These are phyloP conservation scores for Candida vartiovaarae DNA, from an alignment of 805 yeast species.

Conservation along the genomic window DNA sequence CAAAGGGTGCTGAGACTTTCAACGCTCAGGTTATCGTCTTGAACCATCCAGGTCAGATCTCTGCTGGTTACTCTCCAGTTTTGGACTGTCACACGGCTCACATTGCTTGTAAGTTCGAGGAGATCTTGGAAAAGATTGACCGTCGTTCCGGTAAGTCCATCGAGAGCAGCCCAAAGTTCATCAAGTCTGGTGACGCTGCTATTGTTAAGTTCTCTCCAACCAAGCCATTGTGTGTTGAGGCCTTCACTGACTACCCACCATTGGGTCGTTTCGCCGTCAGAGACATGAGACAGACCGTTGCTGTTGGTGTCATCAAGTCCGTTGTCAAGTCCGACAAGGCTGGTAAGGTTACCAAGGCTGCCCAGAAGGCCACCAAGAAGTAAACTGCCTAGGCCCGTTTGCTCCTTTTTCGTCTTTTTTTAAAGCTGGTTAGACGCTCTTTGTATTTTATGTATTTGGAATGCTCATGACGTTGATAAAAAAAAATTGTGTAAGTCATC, in stretches of 20 bases:
- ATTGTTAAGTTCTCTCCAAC: conserved; percentile 84
- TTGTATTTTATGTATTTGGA: too few relatives aligned
- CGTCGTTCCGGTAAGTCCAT: conserved; percentile 91
- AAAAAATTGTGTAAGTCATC: too few relatives aligned
- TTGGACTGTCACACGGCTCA: conserved; percentile 92
- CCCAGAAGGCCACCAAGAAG: conserved; percentile 31
- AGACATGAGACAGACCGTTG: conserved; percentile 99
- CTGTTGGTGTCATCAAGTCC: conserved; percentile 71
- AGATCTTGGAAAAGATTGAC: conserved; percentile 80
- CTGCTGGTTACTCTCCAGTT: conserved; percentile 90
- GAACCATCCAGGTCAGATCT: conserved; percentile 93
- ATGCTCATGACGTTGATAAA: too few relatives aligned
- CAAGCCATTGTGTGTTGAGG: conserved; percentile 52
- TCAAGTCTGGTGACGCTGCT: conserved; percentile 26
- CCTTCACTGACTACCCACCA: conserved; percentile 95
- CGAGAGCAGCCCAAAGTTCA: conserved; percentile 87
- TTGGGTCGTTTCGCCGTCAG: conserved; percentile 98
- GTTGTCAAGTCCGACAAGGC: conserved; percentile 78
- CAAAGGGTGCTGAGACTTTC: conserved; percentile 75
- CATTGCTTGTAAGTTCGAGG: conserved; percentile 86
- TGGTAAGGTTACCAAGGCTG: conserved; percentile 97
- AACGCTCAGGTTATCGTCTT: conserved; percentile 68
- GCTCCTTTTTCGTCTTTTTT: too few relatives aligned
- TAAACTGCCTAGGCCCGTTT: neutral
- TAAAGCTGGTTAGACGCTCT: too few relatives aligned